Base-by-base conservation (phyloP, 306 rosid genomes). In the Corylus americana region DNA sequence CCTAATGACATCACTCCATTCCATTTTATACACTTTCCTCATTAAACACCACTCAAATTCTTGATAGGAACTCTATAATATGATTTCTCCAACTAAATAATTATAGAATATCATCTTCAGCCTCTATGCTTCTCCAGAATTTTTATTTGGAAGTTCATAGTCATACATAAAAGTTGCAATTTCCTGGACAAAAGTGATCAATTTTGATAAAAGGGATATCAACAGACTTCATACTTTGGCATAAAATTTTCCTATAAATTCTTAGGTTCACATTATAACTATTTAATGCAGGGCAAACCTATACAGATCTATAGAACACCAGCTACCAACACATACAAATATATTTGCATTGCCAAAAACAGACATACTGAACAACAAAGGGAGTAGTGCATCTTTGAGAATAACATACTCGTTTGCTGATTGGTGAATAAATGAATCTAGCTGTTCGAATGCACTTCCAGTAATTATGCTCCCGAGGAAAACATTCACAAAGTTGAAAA, bases 391-490 rank as follows among this genome's bases (percentile, higher is more conserved):
- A 13, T 2, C 8, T 35, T 53, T n/a, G 31, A 63, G 73, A 70
- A 73, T 69, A 70, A 81, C 98, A 49, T 90, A 91, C 98, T 91
- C 9, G 58, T 80, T 77, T 81, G 97, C 89, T 76, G 99, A 81
- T 81, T 90, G 91, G 66, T 91, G 86, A 48, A 86, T 78, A 85
- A 93, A 96, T 79, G 91, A 1, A 61, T 80, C 48, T 48, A 96
- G 93, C 88, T 96, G 99, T 7, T 96, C 86, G 73, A 96, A 84
- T 61, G 99, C 99, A 45, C 90, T 11, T 86, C 99, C 99, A 0
- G 93, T 42, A 66, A 96, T 88, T 78, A 96, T 77, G 88, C 91
- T 96, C 78, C 94, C 99, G 69, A 96, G 94, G 87, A 96, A 96
- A 48, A 96, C 89, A 78, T 96, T 96, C 70, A 96, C 92, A 70